phyloP scores from a whole-genome alignment of 225 moss, liverwort and hornwort genomes.

The Pseudoscleropodium purum region DNA sequence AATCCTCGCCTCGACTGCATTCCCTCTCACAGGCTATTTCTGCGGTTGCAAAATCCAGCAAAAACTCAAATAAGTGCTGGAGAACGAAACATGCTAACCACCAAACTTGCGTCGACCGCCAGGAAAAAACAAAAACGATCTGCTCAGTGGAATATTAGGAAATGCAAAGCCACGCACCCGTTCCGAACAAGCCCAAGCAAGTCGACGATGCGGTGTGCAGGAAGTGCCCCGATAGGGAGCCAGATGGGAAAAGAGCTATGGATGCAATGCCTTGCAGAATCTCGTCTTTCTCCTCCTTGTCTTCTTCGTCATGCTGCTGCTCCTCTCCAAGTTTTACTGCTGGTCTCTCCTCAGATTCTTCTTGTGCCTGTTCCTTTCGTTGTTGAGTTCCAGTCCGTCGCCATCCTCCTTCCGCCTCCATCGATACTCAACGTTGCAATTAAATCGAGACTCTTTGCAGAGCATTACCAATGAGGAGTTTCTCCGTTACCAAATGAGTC shows the following conservation, averaged over 20 bases:
- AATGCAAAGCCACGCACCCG: slow-evolving; percentile 8
- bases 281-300: background rate
- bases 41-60: slow-evolving; percentile 4
- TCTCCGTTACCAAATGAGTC: background rate
- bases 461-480: background rate
- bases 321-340: background rate
- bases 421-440: background rate
- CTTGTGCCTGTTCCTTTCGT: background rate
- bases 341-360: background rate
- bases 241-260: slow-evolving; percentile 49
- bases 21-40: slow-evolving; percentile 62
- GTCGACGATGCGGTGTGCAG: slow-evolving; percentile 36
- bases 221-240: slow-evolving; percentile 50
- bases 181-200: slow-evolving; percentile 54
- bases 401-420: slow-evolving; percentile 26
- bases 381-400: slow-evolving; percentile 5
- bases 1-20: slow-evolving; percentile 61
- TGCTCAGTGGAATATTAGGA: background rate
- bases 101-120: background rate
- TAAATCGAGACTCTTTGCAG: background rate
- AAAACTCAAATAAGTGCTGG: background rate
- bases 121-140: background rate
- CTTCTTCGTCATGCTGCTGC: background rate
- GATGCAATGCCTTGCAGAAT: slow-evolving; percentile 38
- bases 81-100: background rate